These are phyloP conservation scores for Coemansia sp. DNA, from an alignment of 192 early-diverging fungal species.

Conservation along the genomic window DNA sequence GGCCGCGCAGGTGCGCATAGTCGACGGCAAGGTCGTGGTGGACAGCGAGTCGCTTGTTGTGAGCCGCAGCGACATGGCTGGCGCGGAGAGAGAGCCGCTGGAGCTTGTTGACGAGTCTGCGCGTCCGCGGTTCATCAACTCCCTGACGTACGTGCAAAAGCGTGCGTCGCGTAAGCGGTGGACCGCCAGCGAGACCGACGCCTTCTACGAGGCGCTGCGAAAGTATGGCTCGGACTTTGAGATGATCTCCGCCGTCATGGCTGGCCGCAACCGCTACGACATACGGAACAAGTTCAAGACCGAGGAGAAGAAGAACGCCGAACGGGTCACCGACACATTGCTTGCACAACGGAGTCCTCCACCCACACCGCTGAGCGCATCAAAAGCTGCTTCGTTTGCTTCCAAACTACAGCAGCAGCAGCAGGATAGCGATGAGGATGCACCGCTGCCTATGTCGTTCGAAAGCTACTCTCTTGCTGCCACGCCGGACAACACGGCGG, in stretches of 20 bases:
- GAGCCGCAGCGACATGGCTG: slow-evolving; percentile 44
- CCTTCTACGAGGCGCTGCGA: slow-evolving; percentile 42
- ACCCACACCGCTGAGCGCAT: neutral
- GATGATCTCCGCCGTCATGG: slow-evolving; percentile 40
- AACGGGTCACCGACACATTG: slow-evolving; percentile 39
- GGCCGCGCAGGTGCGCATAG: slow-evolving; percentile 51
- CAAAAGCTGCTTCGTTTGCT: neutral
- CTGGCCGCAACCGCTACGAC: slow-evolving; percentile 43
- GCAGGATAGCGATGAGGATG: slow-evolving; percentile 1
- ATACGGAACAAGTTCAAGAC: slow-evolving; percentile 52
- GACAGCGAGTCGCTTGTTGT: slow-evolving; percentile 48
- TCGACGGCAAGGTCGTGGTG: slow-evolving; percentile 49
- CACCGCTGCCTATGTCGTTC: slow-evolving; percentile 10
- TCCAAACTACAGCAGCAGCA: neutral
- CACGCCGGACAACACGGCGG: neutral
- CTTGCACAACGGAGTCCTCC: slow-evolving; percentile 21
- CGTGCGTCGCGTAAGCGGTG: slow-evolving; percentile 42
- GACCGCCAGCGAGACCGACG: slow-evolving; percentile 40
- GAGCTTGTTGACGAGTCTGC: slow-evolving; percentile 51
- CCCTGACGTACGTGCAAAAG: slow-evolving; percentile 39
- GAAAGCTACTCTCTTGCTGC: slow-evolving; percentile 22
- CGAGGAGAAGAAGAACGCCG: slow-evolving; percentile 32
- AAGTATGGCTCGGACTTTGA: slow-evolving; percentile 52
- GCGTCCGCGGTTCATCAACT: slow-evolving; percentile 43
- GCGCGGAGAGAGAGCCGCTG: slow-evolving; percentile 25